These are phyloP conservation scores for Wickerhamomyces ciferrii DNA, from an alignment of 805 yeast species.

Conservation along the genomic window DNA sequence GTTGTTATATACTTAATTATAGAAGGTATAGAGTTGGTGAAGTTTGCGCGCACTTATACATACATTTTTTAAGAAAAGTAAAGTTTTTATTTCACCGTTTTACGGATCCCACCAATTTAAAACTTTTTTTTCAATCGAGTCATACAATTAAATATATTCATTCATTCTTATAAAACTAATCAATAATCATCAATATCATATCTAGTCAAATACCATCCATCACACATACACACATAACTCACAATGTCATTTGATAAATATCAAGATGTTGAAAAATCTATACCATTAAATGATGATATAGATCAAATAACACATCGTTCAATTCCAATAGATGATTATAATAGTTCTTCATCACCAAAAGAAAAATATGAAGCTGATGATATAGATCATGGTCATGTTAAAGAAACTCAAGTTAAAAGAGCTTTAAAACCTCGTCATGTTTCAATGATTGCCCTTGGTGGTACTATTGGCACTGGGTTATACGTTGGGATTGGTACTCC, in stretches of 20 bases:
- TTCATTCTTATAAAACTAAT: not conserved
- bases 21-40: too few species aligned
- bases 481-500: conserved; percentile 51
- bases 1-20: too few species aligned
- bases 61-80: too few species aligned
- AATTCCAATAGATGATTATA: not conserved
- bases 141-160: not conserved
- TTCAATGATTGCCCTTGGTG: conserved; percentile 62
- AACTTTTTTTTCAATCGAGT: too few species aligned
- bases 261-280: not conserved
- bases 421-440: conserved; percentile 21
- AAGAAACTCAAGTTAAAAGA: conserved; percentile 44
- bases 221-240: not conserved
- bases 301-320: not conserved
- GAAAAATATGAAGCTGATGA: conserved; percentile 11
- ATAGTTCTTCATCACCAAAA: not conserved
- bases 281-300: not conserved
- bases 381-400: conserved; percentile 24
- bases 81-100: not conserved
- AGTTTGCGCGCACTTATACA: too few species aligned
- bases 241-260: not conserved
- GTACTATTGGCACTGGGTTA: conserved; percentile 57
- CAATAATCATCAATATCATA: not conserved
- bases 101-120: not conserved
- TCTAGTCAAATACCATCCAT: too few species aligned